Conservation (phyloP, 176 grass and related monocot genomes). For the Carex kokanica region DNA sequence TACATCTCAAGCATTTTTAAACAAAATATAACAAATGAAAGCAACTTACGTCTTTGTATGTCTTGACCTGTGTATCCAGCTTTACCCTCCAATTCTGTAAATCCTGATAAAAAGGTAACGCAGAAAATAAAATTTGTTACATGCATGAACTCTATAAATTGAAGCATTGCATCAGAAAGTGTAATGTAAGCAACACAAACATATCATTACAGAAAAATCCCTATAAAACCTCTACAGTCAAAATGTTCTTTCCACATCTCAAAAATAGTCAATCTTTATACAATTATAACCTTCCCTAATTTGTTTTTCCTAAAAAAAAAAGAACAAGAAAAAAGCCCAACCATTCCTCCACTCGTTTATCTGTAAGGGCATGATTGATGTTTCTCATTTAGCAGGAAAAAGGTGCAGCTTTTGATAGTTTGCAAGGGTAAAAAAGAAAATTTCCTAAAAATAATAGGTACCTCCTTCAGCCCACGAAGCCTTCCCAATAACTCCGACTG, state of each 20-base stretch:
- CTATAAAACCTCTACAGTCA: neutral
- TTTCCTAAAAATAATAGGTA: conserved; percentile 25
- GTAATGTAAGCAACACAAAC: neutral
- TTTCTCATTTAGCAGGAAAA: conserved; percentile 1
- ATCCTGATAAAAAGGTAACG: conserved; percentile 49
- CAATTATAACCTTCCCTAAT: neutral
- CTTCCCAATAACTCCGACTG: conserved; percentile 77
- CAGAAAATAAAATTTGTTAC: neutral
- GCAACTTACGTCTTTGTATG: conserved; percentile 81
- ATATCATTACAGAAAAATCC: neutral
- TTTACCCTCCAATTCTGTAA: conserved; percentile 81
- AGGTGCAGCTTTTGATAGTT: neutral
- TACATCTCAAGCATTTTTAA: neutral
- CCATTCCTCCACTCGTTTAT: neutral
- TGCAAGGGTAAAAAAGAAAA: neutral
- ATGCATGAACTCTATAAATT: neutral
- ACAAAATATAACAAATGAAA: neutral
- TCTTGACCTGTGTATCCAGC: conserved; percentile 86
- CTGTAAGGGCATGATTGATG: neutral
- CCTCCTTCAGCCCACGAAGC: conserved; percentile 78
- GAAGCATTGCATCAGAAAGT: neutral
- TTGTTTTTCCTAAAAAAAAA: neutral
- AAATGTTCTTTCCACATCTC: neutral
- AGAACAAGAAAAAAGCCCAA: neutral
- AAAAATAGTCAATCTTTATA: neutral